Conservation (phyloP, 495 filamentous ascomycete species). For the Hypoxylon rickii region DNA sequence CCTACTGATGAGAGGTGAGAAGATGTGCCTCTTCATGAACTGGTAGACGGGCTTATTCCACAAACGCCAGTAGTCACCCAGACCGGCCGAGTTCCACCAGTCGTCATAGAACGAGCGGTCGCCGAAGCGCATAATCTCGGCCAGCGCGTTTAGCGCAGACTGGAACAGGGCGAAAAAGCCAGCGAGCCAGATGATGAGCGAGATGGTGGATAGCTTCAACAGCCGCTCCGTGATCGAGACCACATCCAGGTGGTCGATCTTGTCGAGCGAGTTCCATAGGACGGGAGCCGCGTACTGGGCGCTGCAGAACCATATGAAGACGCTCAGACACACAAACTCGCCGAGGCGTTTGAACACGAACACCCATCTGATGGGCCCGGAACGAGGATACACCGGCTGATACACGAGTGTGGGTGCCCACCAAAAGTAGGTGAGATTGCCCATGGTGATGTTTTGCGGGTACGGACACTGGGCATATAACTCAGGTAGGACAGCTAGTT, state of each 20-base stretch:
- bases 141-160: constrained; percentile 82
- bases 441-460: constrained; percentile 82
- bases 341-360: constrained; percentile 82
- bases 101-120: constrained; percentile 94
- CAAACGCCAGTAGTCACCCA: constrained; percentile 89
- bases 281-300: constrained; percentile 94
- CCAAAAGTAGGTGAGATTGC: constrained; percentile 93
- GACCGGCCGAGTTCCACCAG: constrained; percentile 92
- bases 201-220: constrained; percentile 93
- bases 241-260: constrained; percentile 80
- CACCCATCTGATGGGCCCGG: constrained; percentile 73
- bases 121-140: constrained; percentile 86
- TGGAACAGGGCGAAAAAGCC: constrained; percentile 98
- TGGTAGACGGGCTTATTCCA: constrained; percentile 98
- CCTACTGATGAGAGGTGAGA: constrained; percentile 78
- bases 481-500: constrained; percentile 67
- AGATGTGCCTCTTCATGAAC: constrained; percentile 94
- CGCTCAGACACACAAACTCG: constrained; percentile 73
- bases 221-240: constrained; percentile 82
- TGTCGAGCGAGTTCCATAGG: constrained; percentile 83
- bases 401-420: constrained; percentile 96
- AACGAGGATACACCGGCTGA: constrained; percentile 92
- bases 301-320: constrained; percentile 90
- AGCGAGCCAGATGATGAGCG: constrained; percentile 91
- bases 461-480: constrained; percentile 86